phyloP scores from a whole-genome alignment of 192 early-diverging fungal species.

The Cladochytrium replicatum region DNA sequence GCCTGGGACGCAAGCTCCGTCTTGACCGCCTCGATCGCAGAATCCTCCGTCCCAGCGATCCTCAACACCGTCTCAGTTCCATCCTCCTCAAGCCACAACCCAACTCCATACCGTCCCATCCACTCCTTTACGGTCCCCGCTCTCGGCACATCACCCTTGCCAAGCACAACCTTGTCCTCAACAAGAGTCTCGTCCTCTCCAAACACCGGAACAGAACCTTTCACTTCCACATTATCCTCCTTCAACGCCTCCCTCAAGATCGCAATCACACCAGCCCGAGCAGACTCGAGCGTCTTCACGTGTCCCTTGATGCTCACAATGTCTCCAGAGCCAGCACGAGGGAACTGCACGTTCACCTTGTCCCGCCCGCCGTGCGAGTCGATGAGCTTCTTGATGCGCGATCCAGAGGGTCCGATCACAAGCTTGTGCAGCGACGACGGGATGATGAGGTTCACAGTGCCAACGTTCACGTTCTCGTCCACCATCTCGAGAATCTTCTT shows the following conservation, averaged over 20 bases:
- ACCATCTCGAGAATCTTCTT: slow-evolving; percentile 25
- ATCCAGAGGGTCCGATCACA: slow-evolving; percentile 73
- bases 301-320: slow-evolving; percentile 23
- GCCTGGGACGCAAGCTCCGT: slow-evolving; percentile 12
- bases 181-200: neutral
- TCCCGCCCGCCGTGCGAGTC: slow-evolving; percentile 34
- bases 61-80: slow-evolving; percentile 9
- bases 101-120: slow-evolving; percentile 25
- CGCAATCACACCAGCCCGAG: slow-evolving; percentile 13
- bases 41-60: slow-evolving; percentile 13
- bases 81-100: slow-evolving; percentile 2
- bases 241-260: neutral
- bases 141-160: slow-evolving; percentile 27
- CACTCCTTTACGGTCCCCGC: slow-evolving; percentile 21
- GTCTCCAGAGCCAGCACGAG: slow-evolving; percentile 20
- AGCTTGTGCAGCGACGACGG: slow-evolving; percentile 66
- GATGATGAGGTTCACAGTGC: slow-evolving; percentile 45
- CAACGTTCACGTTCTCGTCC: slow-evolving; percentile 49
- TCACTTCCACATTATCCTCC: slow-evolving; percentile 6
- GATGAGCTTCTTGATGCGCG: slow-evolving; percentile 56
- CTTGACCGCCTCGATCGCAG: slow-evolving; percentile 5
- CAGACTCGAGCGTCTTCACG: slow-evolving; percentile 34
- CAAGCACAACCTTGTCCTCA: slow-evolving; percentile 25
- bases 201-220: slow-evolving; percentile 11
- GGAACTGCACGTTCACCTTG: slow-evolving; percentile 39